Evolutionary conservation across 75 land plant species (phyloP).

Genomic region (Cryptomeria japonica): DNA sequence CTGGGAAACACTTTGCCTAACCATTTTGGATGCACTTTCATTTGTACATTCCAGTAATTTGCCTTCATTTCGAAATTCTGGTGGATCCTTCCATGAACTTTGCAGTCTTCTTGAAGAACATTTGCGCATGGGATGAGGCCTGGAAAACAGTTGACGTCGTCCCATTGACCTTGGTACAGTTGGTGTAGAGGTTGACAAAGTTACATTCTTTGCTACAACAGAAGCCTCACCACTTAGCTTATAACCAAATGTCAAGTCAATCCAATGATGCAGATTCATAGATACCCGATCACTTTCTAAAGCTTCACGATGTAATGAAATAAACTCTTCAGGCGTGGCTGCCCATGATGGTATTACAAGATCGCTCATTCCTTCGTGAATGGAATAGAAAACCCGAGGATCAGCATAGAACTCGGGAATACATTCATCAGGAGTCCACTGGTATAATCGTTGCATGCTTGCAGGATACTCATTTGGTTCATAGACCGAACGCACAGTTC

Average conservation of each 20-base stretch:
- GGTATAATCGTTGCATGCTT: conserved; percentile 90
- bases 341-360: conserved; percentile 89
- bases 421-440: conserved; percentile 98
- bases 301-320: conserved; percentile 67
- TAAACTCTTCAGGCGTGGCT: conserved; percentile 74
- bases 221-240: conserved; percentile 88
- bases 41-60: conserved; percentile 1
- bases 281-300: conserved; percentile 86
- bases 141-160: conserved; percentile 77
- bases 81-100: neutral
- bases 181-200: conserved; percentile 57
- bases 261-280: conserved; percentile 77
- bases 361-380: conserved; percentile 80
- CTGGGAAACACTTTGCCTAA: neutral
- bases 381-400: conserved; percentile 69
- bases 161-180: conserved; percentile 62
- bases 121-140: conserved; percentile 73
- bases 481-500: conserved; percentile 89
- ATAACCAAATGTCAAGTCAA: conserved; percentile 91
- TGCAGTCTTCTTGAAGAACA: conserved; percentile 1
- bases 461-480: conserved; percentile 98
- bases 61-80: neutral
- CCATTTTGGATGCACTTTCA: neutral
- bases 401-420: conserved; percentile 94
- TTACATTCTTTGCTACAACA: conserved; percentile 83